Evolutionary conservation across 2,329 filamentous ascomycete species (phyloP).

Genomic region (Pseudogymnoascus sp.): DNA sequence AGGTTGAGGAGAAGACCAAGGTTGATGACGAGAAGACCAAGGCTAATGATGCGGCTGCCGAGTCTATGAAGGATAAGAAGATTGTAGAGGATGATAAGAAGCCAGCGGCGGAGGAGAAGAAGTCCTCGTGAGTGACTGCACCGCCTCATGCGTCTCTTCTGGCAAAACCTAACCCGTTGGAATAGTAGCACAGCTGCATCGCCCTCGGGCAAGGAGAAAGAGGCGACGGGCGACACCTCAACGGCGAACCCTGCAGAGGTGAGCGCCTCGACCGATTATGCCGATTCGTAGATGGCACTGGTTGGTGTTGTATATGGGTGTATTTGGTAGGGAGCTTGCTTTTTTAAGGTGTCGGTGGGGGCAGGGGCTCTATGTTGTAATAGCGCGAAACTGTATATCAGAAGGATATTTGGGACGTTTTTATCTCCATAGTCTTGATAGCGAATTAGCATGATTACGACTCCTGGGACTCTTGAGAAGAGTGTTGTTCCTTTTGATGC

Average conservation of each 20-base stretch:
- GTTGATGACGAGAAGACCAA: background rate
- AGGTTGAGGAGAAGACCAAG: background rate
- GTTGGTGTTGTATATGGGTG: background rate
- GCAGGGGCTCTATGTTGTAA: background rate
- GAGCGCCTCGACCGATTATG: background rate
- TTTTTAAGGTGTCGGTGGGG: background rate
- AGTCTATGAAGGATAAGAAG: background rate
- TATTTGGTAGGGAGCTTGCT: background rate
- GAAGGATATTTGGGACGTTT: background rate
- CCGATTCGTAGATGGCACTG: background rate
- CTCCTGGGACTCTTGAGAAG: background rate
- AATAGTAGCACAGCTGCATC: background rate
- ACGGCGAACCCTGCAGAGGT: background rate
- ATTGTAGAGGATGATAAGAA: background rate
- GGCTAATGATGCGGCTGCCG: background rate
- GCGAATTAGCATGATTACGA: conserved; percentile 8
- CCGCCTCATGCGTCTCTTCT: background rate
- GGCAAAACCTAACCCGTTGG: background rate
- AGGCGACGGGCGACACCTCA: background rate
- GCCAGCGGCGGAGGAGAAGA: background rate
- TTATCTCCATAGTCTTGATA: conserved; percentile 1
- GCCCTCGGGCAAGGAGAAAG: background rate
- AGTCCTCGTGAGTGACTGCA: background rate
- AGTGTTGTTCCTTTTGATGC: background rate
- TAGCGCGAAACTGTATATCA: background rate